Base-by-base conservation (phyloP, 805 yeast genomes). In the Candida tallmaniae region DNA sequence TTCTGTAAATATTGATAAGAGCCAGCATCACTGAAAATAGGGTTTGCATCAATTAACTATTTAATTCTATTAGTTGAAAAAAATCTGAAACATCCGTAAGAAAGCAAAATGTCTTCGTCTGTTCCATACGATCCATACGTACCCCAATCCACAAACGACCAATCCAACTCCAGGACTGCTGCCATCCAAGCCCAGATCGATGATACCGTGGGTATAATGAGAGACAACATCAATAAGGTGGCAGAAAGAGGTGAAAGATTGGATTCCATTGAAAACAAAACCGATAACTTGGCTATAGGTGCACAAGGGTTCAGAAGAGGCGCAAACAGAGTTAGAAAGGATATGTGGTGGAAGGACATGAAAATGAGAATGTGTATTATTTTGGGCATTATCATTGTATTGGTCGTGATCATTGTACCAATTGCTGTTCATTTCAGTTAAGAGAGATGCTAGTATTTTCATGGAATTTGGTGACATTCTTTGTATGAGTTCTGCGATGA, bases 301-400 rank as follows among this genome's bases (percentile, higher is more conserved):
- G 97, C 98, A 7, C 90, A 86, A 49, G 93, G 95, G 23, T 90
- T 93, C 70, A 86, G 94, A 58, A 77, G 95, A 58, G 95, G 96
- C 26, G 97, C 98, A 40, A 90, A 90, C 66, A 80, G 95, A 51
- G 97, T 90, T 31, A 84, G 98, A 65, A 90, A 89, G 62, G 95
- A 89, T 56, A 90, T 90, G 97, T 90, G 97, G 97, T 85, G 95
- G 84, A 90, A 93, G 63, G 96, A 90, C 60, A 74, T 93, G 77
- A 93, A 93, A 70, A 83, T 93, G 90, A 82, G 95, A 62, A 68
- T 89, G 70, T 90, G 97, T 62, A 65, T 85, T 38, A 81, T 89
- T 40, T 78, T 82, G 31, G 83, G 82, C 19, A 80, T 81, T 17
- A 65, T 93, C 34, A 78, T 90, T 53, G 78, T 89, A 34, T 64